Percentiles rank a stretch among this genome's conserved stretches.
These are phyloP conservation scores for Agaricus blazei DNA, from an alignment of 768 basidiomycete genomes.

Conservation along the genomic window DNA sequence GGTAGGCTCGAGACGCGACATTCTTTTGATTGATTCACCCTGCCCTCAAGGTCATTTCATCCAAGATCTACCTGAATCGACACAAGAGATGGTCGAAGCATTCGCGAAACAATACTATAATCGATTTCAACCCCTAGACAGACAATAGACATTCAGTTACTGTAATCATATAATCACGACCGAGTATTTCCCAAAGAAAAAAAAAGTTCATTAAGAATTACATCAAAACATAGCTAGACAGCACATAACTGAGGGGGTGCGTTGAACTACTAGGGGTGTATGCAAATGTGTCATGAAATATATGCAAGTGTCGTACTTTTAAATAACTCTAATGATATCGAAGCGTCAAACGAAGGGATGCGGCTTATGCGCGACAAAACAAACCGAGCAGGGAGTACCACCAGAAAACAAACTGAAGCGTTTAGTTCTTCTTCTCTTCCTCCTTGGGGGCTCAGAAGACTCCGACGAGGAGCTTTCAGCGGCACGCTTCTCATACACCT, in stretches of 20 bases:
- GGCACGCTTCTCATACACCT: constrained; percentile 91
- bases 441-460: constrained; percentile 45
- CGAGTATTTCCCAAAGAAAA: neutral
- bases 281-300: constrained; percentile 11
- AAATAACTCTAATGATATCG: constrained; percentile 20
- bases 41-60: constrained; percentile 60
- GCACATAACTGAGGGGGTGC: constrained; percentile 12
- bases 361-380: constrained; percentile 6
- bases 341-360: constrained; percentile 12
- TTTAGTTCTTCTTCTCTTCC: constrained; percentile 81
- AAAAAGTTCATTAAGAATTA: constrained; percentile 7
- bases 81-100: constrained; percentile 86
- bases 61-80: constrained; percentile 88
- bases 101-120: constrained; percentile 83
- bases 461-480: constrained; percentile 53
- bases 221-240: constrained; percentile 9
- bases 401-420: constrained; percentile 6
- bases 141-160: neutral
- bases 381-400: constrained; percentile 9
- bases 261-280: constrained; percentile 7
- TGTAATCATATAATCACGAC: neutral
- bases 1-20: constrained; percentile 40
- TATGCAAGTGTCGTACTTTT: constrained; percentile 22
- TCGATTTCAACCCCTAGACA: constrained; percentile 58
- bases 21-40: neutral